Evolutionary conservation across 768 basidiomycete genomes (phyloP).

Genomic region (Boletus barrowsii): DNA sequence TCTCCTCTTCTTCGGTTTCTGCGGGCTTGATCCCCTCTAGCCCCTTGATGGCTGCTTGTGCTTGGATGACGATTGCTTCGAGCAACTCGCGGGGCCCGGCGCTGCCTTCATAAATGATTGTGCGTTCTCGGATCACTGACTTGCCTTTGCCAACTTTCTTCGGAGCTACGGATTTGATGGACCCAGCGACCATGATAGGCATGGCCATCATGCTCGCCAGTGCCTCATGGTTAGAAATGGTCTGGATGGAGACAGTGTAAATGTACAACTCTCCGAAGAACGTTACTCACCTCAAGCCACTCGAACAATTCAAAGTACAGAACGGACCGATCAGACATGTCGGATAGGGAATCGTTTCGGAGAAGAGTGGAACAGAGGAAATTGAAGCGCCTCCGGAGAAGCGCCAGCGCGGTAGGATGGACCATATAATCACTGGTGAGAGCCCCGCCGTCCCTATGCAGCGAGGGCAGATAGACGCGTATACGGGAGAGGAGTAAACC

Average conservation of each 20-base stretch:
- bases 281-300: conserved; percentile 76
- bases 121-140: conserved; percentile 68
- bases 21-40: conserved; percentile 60
- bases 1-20: conserved; percentile 52
- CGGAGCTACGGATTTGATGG: conserved; percentile 60
- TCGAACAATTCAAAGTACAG: conserved; percentile 88
- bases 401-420: conserved; percentile 90
- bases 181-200: conserved; percentile 87
- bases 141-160: conserved; percentile 47
- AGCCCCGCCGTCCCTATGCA: conserved; percentile 71
- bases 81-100: conserved; percentile 88
- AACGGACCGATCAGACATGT: conserved; percentile 85
- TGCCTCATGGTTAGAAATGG: conserved; percentile 90
- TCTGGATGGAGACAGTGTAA: conserved; percentile 43
- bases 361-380: conserved; percentile 81
- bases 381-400: conserved; percentile 89
- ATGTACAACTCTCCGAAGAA: background rate
- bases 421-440: conserved; percentile 86
- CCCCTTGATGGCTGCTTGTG: conserved; percentile 87
- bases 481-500: conserved; percentile 65
- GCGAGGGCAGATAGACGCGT: conserved; percentile 79
- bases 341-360: conserved; percentile 87
- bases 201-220: conserved; percentile 95
- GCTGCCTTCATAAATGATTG: conserved; percentile 86
- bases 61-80: conserved; percentile 90